These are phyloP conservation scores for Symbiodinium pilosum DNA, from an alignment of 73 alveolate genomes.

Conservation along the genomic window DNA sequence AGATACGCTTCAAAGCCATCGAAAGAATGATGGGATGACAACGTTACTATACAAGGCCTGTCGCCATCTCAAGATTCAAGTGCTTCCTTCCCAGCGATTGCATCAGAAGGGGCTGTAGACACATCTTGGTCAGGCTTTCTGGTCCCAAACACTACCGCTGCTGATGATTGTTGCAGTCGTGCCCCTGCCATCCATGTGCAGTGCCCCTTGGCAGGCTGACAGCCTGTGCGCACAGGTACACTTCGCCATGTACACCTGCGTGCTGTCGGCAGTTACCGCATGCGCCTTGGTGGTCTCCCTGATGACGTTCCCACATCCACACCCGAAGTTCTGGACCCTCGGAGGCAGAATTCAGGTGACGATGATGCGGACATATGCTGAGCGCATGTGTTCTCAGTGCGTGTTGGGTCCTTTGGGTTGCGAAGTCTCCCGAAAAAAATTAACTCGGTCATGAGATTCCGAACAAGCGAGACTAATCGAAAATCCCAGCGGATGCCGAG, in stretches of 20 bases:
- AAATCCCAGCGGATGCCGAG: too few relatives aligned
- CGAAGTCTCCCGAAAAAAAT: too few relatives aligned
- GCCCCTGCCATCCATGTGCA: neutral
- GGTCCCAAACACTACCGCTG: slow-evolving; percentile 75
- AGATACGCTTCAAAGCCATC: slow-evolving; percentile 61
- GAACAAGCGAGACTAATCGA: too few relatives aligned
- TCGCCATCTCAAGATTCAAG: neutral
- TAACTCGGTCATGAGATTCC: too few relatives aligned
- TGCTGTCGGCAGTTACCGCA: slow-evolving; percentile 11
- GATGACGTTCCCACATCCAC: slow-evolving; percentile 83
- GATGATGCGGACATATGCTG: too few relatives aligned
- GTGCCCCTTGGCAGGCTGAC: neutral
- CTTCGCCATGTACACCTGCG: slow-evolving; percentile 22
- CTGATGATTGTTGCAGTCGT: slow-evolving; percentile 30
- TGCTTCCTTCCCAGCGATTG: neutral
- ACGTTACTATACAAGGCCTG: slow-evolving; percentile 59
- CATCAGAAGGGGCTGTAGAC: neutral
- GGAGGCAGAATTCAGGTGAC: neutral
- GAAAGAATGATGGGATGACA: slow-evolving; percentile 42
- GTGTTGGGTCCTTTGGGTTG: too few relatives aligned
- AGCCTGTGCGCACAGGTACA: slow-evolving; percentile 15
- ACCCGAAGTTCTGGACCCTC: slow-evolving; percentile 49
- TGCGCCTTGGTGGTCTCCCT: slow-evolving; percentile 59
- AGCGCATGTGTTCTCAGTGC: too few relatives aligned
- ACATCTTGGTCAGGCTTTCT: slow-evolving; percentile 43